Evolutionary conservation across 2,329 filamentous ascomycete species (phyloP).

Genomic region (Talaromyces sp.): DNA sequence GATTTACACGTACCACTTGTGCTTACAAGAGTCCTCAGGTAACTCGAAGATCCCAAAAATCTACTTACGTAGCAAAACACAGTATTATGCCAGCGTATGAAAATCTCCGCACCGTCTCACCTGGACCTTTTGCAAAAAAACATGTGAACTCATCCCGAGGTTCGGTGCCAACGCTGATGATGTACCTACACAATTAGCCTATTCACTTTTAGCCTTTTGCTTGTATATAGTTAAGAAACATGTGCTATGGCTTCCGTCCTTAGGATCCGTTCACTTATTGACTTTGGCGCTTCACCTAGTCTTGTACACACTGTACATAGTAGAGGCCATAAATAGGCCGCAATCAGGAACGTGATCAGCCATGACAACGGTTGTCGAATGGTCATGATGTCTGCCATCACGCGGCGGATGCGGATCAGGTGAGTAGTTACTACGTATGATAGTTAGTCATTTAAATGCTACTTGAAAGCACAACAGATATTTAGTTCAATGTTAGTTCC

Average conservation of each 20-base stretch:
- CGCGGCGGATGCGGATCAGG: background rate
- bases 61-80: background rate
- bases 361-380: background rate
- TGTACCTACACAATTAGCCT: background rate
- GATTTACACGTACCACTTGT: background rate
- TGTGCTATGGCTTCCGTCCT: background rate
- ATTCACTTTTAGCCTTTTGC: background rate
- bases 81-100: no score
- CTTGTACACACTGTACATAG: background rate
- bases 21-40: background rate
- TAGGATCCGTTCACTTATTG: background rate
- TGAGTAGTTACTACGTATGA: no score
- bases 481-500: no score
- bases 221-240: background rate
- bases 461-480: background rate
- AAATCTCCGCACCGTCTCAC: background rate
- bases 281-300: background rate
- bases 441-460: background rate
- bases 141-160: background rate
- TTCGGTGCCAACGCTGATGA: background rate
- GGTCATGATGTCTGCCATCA: constrained; percentile 3
- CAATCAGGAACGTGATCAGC: constrained; percentile 1
- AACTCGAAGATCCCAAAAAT: background rate
- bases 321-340: background rate
- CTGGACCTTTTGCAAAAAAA: background rate